phyloP scores from a whole-genome alignment of 2,329 filamentous ascomycete genomes.

The Bipolaris gigantea region DNA sequence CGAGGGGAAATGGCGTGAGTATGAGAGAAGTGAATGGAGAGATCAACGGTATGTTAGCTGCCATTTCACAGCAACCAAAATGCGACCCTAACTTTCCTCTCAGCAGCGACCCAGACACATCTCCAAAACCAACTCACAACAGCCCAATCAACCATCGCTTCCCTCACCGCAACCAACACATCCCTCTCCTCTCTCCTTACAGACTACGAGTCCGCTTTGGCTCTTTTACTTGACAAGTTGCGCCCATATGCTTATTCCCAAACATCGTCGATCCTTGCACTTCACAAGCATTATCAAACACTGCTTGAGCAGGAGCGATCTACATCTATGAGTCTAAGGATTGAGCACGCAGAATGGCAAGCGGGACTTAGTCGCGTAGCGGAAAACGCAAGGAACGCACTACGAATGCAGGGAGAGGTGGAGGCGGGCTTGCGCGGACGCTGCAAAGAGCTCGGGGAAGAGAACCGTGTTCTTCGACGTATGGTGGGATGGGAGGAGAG shows the following conservation, averaged over 20 bases:
- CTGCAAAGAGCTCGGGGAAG: conserved; percentile 50
- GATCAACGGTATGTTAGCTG: conserved; percentile 30
- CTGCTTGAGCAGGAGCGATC: conserved; percentile 49
- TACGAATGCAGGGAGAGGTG: conserved; percentile 44
- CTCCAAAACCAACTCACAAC: conserved; percentile 38
- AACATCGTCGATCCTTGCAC: conserved; percentile 47
- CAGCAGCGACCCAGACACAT: conserved; percentile 36
- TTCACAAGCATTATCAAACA: conserved; percentile 53
- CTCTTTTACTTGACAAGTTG: conserved; percentile 43
- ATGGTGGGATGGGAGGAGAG: conserved; percentile 52
- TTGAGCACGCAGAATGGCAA: conserved; percentile 55
- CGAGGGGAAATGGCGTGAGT: conserved; percentile 11
- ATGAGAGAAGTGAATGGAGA: conserved; percentile 43
- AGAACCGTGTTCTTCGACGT: conserved; percentile 51
- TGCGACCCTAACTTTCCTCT: conserved; percentile 7
- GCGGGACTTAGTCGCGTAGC: conserved; percentile 49
- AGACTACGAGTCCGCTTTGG: conserved; percentile 50
- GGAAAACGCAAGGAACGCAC: conserved; percentile 46
- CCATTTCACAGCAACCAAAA: not conserved
- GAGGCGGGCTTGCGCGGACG: conserved; percentile 43
- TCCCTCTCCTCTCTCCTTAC: conserved; percentile 37
- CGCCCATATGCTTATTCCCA: conserved; percentile 44
- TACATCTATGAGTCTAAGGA: conserved; percentile 50
- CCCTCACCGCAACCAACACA: conserved; percentile 29
- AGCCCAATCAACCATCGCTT: conserved; percentile 31